Evolutionary conservation across 768 basidiomycete species (phyloP).

Genomic region (Sutorius australiensis): DNA sequence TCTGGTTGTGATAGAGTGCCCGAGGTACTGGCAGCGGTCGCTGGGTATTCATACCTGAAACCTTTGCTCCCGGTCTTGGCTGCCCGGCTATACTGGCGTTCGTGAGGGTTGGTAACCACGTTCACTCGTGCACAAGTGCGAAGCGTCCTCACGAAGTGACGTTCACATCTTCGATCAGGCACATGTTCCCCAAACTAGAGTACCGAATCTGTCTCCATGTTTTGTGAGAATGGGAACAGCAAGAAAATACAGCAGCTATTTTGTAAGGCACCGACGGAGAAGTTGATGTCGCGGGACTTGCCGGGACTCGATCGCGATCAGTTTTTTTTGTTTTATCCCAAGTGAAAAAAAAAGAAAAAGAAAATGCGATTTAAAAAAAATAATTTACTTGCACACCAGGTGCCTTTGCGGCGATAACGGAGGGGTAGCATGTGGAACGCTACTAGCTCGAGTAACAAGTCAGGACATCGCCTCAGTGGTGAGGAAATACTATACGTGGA

Average conservation of each 20-base stretch:
- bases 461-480: slow-evolving; percentile 6
- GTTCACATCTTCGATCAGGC: slow-evolving; percentile 7
- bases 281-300: slow-evolving; percentile 18
- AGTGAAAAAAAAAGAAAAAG: too few relatives aligned
- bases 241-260: background rate
- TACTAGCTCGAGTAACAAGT: background rate
- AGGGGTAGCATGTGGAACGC: slow-evolving; percentile 12
- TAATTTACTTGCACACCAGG: slow-evolving; percentile 11
- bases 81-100: background rate
- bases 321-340: slow-evolving; percentile 6
- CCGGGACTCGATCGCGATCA: slow-evolving; percentile 23
- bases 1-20: background rate
- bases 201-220: slow-evolving; percentile 6
- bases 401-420: slow-evolving; percentile 9
- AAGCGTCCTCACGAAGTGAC: slow-evolving; percentile 6
- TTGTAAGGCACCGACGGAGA: slow-evolving; percentile 23
- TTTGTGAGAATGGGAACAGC: slow-evolving; percentile 7
- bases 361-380: background rate
- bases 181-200: background rate
- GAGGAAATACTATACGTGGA: slow-evolving; percentile 8
- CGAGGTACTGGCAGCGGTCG: background rate
- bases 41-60: slow-evolving; percentile 11
- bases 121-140: slow-evolving; percentile 7
- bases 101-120: slow-evolving; percentile 8
- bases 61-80: background rate